Percentiles rank a stretch among this genome's conserved stretches.
Evolutionary conservation across 768 basidiomycete species (phyloP).

Genomic region (Clavulina sp.): DNA sequence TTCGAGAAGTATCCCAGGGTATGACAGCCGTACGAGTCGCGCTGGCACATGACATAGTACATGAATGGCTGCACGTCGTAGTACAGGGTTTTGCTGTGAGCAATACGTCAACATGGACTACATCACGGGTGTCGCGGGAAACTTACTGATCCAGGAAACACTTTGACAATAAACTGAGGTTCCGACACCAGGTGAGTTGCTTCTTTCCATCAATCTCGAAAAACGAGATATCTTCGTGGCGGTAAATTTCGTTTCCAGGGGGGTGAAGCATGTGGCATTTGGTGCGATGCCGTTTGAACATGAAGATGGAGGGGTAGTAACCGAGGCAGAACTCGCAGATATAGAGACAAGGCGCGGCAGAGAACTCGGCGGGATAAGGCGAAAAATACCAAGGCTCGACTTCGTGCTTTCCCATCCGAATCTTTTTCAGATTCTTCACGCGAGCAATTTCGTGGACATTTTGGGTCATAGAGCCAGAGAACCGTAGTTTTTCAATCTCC

Average conservation of each 20-base stretch:
- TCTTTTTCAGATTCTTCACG: slow-evolving; percentile 92
- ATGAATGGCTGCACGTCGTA: slow-evolving; percentile 99
- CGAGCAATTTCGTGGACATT: slow-evolving; percentile 94
- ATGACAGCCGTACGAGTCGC: slow-evolving; percentile 84
- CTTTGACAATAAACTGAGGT: slow-evolving; percentile 89
- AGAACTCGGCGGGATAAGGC: slow-evolving; percentile 96
- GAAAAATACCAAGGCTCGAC: slow-evolving; percentile 99
- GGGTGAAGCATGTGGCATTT: slow-evolving; percentile 87
- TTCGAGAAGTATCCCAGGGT: slow-evolving; percentile 97
- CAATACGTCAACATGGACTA: slow-evolving; percentile 11
- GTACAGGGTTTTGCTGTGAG: slow-evolving; percentile 80
- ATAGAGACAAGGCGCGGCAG: slow-evolving; percentile 85
- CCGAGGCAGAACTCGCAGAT: slow-evolving; percentile 97
- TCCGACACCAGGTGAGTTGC: slow-evolving; percentile 91
- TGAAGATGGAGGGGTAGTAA: slow-evolving; percentile 79
- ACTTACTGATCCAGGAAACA: slow-evolving; percentile 96
- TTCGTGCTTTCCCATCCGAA: slow-evolving; percentile 91
- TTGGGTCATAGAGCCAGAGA: slow-evolving; percentile 97
- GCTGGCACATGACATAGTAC: slow-evolving; percentile 96
- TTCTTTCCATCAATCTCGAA: slow-evolving; percentile 97
- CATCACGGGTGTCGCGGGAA: slow-evolving; percentile 11
- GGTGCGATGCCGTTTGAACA: slow-evolving; percentile 78
- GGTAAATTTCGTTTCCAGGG: slow-evolving; percentile 98
- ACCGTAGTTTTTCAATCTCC: slow-evolving; percentile 96
- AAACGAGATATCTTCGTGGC: slow-evolving; percentile 90